Percentiles rank a stretch among this genome's conserved stretches.
These are phyloP conservation scores for Wilcoxina mikolae DNA, from an alignment of 495 filamentous ascomycete genomes.

Conservation along the genomic window DNA sequence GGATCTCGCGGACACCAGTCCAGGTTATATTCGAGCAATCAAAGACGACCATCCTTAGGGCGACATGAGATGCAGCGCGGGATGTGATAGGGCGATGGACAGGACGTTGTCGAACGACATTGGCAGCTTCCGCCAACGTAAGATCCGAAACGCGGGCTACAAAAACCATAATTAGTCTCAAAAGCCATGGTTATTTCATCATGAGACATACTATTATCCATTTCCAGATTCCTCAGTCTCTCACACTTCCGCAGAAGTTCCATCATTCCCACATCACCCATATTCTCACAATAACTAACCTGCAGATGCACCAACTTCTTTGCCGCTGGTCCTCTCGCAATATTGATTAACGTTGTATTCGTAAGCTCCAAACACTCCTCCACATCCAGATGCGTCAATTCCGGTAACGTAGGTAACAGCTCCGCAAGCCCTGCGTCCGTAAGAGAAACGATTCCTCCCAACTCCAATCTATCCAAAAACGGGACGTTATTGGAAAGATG, in stretches of 20 bases:
- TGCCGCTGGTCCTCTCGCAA: constrained; percentile 62
- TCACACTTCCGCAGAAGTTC: constrained; percentile 63
- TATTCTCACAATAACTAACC: constrained; percentile 72
- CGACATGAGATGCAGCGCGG: constrained; percentile 37
- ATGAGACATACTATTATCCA: constrained; percentile 58
- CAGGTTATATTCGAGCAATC: constrained; percentile 85
- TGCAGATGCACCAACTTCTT: constrained; percentile 60
- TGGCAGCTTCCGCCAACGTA: constrained; percentile 72
- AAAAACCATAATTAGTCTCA: not conserved
- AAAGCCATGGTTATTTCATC: not conserved
- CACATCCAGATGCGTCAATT: constrained; percentile 72
- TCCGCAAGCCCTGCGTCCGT: constrained; percentile 59
- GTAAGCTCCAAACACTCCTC: constrained; percentile 71
- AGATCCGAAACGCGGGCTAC: constrained; percentile 63
- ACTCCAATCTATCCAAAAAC: constrained; percentile 61
- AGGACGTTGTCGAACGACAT: constrained; percentile 52
- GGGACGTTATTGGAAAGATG: constrained; percentile 60
- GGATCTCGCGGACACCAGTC: constrained; percentile 75
- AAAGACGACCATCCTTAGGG: constrained; percentile 68
- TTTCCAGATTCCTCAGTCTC: constrained; percentile 53
- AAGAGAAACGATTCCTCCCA: constrained; percentile 54
- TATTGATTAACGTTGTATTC: constrained; percentile 52
- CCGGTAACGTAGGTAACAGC: constrained; percentile 57
- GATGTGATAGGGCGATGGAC: constrained; percentile 29
- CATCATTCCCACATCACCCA: constrained; percentile 76